Percentiles rank a stretch among this genome's conserved stretches.
These are phyloP conservation scores for Fusarium papillatum DNA, from an alignment of 2,329 filamentous ascomycete species.

Conservation along the genomic window DNA sequence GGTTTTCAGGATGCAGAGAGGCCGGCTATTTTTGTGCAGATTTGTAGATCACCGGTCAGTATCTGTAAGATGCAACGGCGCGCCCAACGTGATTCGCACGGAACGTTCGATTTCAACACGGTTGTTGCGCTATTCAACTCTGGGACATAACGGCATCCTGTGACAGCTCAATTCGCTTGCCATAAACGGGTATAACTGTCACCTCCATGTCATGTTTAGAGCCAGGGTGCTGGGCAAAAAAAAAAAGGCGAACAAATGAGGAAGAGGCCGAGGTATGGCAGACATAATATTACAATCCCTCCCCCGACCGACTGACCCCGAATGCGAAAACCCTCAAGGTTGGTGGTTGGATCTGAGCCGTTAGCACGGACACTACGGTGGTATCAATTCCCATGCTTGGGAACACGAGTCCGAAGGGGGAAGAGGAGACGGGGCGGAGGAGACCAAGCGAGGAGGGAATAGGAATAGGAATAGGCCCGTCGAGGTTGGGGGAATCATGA, in stretches of 20 bases:
- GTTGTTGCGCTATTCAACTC: conserved; percentile 15
- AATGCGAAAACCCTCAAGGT: background rate
- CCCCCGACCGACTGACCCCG: background rate
- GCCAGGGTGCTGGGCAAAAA: conserved; percentile 11
- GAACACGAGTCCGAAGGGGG: background rate
- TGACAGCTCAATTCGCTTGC: conserved; percentile 11
- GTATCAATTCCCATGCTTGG: conserved; percentile 7
- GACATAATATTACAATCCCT: background rate
- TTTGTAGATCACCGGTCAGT: conserved; percentile 18
- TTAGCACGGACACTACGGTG: conserved; percentile 9
- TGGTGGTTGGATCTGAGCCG: conserved; percentile 13
- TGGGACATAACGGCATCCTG: conserved; percentile 19
- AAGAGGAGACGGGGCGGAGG: conserved; percentile 2
- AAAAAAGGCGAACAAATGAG: conserved; percentile 3
- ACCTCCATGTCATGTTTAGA: conserved; percentile 12
- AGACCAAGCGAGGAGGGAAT: conserved; percentile 4
- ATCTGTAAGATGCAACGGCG: conserved; percentile 26
- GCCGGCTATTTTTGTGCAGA: conserved; percentile 16
- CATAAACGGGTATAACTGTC: conserved; percentile 2
- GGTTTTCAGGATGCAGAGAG: background rate
- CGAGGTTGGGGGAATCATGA: conserved; percentile 11
- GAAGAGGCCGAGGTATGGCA: conserved; percentile 6
- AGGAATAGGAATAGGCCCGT: background rate
- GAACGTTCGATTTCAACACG: conserved; percentile 11
- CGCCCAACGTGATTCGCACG: conserved; percentile 27